These are phyloP conservation scores for Berkeleyomyces rouxiae DNA, from an alignment of 2,329 filamentous ascomycete species.

Conservation along the genomic window DNA sequence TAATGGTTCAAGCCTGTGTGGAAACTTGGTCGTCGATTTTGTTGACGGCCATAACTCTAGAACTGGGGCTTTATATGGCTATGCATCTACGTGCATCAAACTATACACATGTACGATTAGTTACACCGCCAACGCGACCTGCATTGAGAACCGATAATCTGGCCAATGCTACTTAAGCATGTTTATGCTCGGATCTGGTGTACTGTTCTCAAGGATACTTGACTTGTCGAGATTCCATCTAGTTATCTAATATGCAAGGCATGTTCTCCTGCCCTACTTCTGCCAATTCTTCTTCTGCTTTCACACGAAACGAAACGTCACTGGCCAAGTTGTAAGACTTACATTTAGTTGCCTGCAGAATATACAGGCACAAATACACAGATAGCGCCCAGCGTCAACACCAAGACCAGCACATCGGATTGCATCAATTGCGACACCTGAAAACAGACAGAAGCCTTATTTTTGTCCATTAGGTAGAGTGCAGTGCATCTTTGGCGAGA, in stretches of 20 bases:
- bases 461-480: not conserved
- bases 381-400: too few species aligned
- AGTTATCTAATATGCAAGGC: too few species aligned
- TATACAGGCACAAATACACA: too few species aligned
- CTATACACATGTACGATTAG: too few species aligned
- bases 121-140: not conserved
- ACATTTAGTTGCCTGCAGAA: too few species aligned
- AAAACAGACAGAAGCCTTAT: not conserved
- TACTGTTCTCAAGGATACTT: not conserved
- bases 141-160: not conserved
- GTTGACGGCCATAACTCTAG: not conserved
- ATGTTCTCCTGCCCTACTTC: too few species aligned
- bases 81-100: not conserved
- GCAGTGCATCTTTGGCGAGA: not conserved
- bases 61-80: not conserved
- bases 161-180: not conserved
- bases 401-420: not conserved
- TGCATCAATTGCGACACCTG: too few species aligned
- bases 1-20: too few species aligned
- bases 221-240: not conserved
- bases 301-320: too few species aligned
- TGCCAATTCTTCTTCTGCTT: too few species aligned
- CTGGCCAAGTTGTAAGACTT: too few species aligned
- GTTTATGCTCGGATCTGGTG: not conserved
- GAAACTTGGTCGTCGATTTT: too few species aligned